These are phyloP conservation scores for Globisporangium cystogenes DNA, from an alignment of 352 stramenopile genomes.

Conservation along the genomic window DNA sequence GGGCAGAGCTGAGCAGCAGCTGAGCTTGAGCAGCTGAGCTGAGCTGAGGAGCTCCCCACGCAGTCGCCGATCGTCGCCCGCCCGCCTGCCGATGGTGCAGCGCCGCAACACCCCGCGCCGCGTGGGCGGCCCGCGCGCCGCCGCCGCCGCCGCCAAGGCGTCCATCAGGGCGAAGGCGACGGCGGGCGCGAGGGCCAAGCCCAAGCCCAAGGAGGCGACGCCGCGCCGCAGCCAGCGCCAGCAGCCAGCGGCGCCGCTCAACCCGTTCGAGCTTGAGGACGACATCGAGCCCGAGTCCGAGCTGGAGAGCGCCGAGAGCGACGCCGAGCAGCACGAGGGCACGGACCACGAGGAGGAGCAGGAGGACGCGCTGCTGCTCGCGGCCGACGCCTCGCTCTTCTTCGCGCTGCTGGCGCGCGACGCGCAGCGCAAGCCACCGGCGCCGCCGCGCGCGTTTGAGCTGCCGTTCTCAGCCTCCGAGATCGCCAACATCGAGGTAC, in stretches of 20 bases:
- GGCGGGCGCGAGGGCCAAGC: neutral
- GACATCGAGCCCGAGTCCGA: neutral
- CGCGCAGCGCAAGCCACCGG: slow-evolving; percentile 1
- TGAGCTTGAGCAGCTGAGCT: too few relatives aligned
- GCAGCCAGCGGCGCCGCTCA: too few relatives aligned
- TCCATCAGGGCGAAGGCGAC: neutral
- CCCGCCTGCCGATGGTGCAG: slow-evolving; percentile 8
- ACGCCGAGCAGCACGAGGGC: neutral
- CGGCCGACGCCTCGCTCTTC: slow-evolving; percentile 22
- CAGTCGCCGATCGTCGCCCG: neutral
- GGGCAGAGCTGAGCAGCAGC: too few relatives aligned
- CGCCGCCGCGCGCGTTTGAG: slow-evolving; percentile 1
- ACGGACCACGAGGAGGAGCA: neutral
- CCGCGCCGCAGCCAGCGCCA: slow-evolving; percentile 10
- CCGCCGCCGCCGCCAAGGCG: neutral
- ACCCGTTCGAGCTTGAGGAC: too few relatives aligned
- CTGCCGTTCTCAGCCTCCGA: slow-evolving; percentile 11
- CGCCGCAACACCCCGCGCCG: slow-evolving; percentile 3
- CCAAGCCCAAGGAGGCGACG: neutral
- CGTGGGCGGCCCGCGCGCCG: slow-evolving; percentile 5
- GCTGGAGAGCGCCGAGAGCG: neutral
- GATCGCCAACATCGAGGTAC: slow-evolving; percentile 9
- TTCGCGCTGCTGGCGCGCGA: slow-evolving; percentile 26
- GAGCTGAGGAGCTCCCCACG: too few relatives aligned
- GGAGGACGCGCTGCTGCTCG: slow-evolving; percentile 3